These are phyloP conservation scores for Saitozyma sp. DNA, from an alignment of 768 basidiomycete genomes.

Conservation along the genomic window DNA sequence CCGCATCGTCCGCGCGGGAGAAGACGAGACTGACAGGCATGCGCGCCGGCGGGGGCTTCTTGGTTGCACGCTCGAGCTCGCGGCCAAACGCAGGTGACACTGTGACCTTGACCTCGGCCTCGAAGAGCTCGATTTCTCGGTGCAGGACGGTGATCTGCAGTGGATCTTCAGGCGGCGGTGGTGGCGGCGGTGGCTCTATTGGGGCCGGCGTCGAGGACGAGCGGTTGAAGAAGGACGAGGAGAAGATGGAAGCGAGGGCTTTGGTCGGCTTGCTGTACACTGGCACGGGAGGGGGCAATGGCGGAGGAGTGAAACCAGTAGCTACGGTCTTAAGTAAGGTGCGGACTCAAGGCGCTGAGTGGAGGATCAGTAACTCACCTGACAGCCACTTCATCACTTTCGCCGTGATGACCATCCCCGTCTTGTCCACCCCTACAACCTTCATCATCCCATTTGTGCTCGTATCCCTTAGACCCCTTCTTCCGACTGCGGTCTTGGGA, in stretches of 20 bases:
- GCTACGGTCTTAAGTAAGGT: constrained; percentile 22
- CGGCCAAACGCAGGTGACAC: constrained; percentile 46
- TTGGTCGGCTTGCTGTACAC: constrained; percentile 30
- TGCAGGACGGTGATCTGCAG: constrained; percentile 37
- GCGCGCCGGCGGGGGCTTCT: constrained; percentile 81
- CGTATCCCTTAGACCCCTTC: constrained; percentile 58
- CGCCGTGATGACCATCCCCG: constrained; percentile 69
- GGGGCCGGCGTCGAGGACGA: constrained; percentile 26
- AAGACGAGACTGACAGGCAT: constrained; percentile 83
- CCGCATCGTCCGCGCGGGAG: constrained; percentile 44
- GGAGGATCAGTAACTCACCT: constrained; percentile 20
- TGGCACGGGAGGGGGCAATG: constrained; percentile 40
- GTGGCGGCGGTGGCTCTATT: constrained; percentile 30
- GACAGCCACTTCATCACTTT: constrained; percentile 62
- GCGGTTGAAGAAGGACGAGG: constrained; percentile 43
- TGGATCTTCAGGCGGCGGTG: constrained; percentile 47
- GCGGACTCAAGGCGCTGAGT: not conserved
- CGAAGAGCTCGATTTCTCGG: constrained; percentile 46
- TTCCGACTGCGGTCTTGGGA: constrained; percentile 30
- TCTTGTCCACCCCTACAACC: constrained; percentile 64
- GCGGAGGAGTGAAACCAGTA: constrained; percentile 45
- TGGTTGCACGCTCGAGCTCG: constrained; percentile 85
- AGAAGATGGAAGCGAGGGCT: constrained; percentile 44
- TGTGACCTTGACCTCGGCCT: constrained; percentile 51
- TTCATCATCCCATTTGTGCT: constrained; percentile 69